Evolutionary conservation across 1,284 basidiomycete genomes (phyloP).

Genomic region (Nidula niveotomentosa): DNA sequence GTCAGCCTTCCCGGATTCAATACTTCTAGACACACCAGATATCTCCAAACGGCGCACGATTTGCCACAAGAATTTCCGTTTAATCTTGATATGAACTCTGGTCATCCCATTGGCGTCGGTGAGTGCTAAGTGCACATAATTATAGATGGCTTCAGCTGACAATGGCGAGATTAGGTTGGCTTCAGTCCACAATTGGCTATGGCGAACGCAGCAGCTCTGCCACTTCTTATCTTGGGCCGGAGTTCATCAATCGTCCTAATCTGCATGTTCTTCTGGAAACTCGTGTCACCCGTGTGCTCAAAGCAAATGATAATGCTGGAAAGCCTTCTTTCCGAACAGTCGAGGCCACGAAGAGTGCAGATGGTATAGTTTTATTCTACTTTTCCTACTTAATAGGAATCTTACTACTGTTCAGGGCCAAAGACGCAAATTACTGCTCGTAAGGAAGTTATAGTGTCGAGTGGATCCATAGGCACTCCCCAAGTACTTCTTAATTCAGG

Average conservation of each 20-base stretch:
- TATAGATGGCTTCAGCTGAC: background rate
- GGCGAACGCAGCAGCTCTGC: constrained; percentile 17
- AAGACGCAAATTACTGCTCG: constrained; percentile 11
- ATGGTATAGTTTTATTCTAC: background rate
- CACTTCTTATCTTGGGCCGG: constrained; percentile 13
- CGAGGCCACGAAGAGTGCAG: constrained; percentile 4
- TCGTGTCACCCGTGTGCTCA: constrained; percentile 12
- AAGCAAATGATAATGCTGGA: background rate
- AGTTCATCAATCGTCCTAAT: constrained; percentile 8
- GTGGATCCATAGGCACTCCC: constrained; percentile 22
- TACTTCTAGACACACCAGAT: constrained; percentile 15
- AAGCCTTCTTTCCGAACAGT: constrained; percentile 7
- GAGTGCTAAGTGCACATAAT: background rate
- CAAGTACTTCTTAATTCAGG: constrained; percentile 26
- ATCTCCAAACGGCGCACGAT: constrained; percentile 11
- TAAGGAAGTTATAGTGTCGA: constrained; percentile 22
- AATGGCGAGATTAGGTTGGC: constrained; percentile 17
- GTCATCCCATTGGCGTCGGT: constrained; percentile 26
- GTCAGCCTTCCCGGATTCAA: constrained; percentile 27
- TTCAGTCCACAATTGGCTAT: constrained; percentile 12
- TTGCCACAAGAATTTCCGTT: constrained; percentile 19
- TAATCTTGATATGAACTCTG: constrained; percentile 32
- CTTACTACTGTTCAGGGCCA: constrained; percentile 1
- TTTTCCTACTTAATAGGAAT: background rate
- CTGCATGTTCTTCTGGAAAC: constrained; percentile 14